Evolutionary conservation across 116 monocot species (phyloP).

Genomic region (Dioscorea cayenensis): DNA sequence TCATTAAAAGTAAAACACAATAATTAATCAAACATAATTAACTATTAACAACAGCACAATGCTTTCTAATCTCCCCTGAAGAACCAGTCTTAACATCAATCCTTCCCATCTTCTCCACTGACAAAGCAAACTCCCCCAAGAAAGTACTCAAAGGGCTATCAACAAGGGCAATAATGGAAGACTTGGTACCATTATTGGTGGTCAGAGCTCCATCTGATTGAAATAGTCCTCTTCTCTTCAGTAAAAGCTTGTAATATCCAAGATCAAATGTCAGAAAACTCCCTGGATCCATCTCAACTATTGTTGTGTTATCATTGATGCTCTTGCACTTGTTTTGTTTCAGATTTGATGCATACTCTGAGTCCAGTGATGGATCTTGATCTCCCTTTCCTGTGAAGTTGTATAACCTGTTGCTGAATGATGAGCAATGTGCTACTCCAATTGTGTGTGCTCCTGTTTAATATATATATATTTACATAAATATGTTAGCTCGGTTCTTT

Average conservation of each 20-base stretch:
- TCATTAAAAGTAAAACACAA: too few relatives aligned
- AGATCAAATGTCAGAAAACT: conserved; percentile 72
- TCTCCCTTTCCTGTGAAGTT: conserved; percentile 83
- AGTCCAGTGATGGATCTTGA: conserved; percentile 62
- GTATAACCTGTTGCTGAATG: conserved; percentile 63
- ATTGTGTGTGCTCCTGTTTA: conserved; percentile 72
- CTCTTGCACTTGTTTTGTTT: conserved; percentile 59
- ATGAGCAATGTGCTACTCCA: conserved; percentile 61
- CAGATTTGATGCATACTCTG: conserved; percentile 44
- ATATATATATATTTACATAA: too few relatives aligned
- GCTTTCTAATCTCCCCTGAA: conserved; percentile 67
- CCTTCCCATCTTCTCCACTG: conserved; percentile 72
- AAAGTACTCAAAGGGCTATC: conserved; percentile 32
- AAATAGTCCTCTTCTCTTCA: conserved; percentile 75
- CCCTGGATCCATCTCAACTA: conserved; percentile 85
- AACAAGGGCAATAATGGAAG: conserved; percentile 34
- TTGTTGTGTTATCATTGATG: conserved; percentile 49
- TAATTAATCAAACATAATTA: neutral
- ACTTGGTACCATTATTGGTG: conserved; percentile 23
- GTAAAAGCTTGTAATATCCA: conserved; percentile 58
- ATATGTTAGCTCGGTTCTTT: too few relatives aligned
- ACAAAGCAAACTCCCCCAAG: conserved; percentile 38
- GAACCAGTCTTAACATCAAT: conserved; percentile 51
- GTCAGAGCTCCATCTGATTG: conserved; percentile 67
- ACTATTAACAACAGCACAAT: conserved; percentile 49